phyloP scores from a whole-genome alignment of 2,329 filamentous ascomycete species.

The Coniochaeta sp. region DNA sequence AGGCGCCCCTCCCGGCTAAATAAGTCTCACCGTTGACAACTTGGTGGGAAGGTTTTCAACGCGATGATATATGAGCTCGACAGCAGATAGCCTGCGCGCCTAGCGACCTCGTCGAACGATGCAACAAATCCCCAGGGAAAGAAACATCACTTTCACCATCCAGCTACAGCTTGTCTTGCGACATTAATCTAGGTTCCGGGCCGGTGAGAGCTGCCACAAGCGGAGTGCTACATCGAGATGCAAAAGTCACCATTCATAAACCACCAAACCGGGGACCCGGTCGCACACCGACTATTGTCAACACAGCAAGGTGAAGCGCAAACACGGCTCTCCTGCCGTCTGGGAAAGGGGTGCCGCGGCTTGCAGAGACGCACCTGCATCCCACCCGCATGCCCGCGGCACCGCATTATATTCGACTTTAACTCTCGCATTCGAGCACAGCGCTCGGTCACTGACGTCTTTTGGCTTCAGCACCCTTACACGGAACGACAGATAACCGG shows the following conservation, averaged over 20 bases:
- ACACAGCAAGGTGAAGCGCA: not conserved
- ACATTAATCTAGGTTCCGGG: too few relatives aligned
- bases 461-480: not conserved
- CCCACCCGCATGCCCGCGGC: not conserved
- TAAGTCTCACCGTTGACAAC: not conserved
- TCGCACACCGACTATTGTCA: not conserved
- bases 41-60: too few relatives aligned
- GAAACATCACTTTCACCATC: not conserved
- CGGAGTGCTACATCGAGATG: not conserved
- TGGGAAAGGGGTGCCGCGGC: not conserved
- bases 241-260: not conserved
- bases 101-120: too few relatives aligned
- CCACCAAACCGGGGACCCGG: not conserved
- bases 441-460: not conserved
- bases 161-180: too few relatives aligned
- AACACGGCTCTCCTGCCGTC: not conserved
- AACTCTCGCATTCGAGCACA: not conserved
- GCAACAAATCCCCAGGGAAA: not conserved
- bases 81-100: too few relatives aligned
- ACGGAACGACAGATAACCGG: too few relatives aligned
- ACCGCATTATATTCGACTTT: not conserved
- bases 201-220: not conserved
- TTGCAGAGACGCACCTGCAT: not conserved
- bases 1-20: not conserved
- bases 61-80: too few relatives aligned